Evolutionary conservation across 352 stramenopile genomes (phyloP), one percentile per base, ranked within the genome.

Genomic region (Pythium aristosporum): DNA sequence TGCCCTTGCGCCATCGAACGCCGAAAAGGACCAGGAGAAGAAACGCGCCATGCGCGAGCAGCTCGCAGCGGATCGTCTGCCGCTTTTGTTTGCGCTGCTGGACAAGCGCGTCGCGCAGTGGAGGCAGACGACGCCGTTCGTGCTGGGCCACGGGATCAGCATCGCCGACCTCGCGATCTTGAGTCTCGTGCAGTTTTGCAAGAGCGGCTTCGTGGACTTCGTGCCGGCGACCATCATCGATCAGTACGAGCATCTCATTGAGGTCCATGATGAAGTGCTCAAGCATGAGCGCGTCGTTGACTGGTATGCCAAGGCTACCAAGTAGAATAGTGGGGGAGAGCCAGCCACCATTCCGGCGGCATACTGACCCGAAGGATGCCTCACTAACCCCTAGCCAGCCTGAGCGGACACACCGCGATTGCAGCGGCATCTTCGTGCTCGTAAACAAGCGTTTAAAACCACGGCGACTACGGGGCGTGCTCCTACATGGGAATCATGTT

Each of bases 121-220:
- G 50, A 61, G 46, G 30, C 61, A 72, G 13, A 13, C 43, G 6
- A 11, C 51, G 41, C 2, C 32, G n/a, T 74, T 77, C 52, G 59
- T 68, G 6, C 63, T 81, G 20, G 68, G 70, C 13, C 52, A 70
- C 36, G 46, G 63, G 9, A 43, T 88, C 12, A 86, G 77, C 2
- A 48, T 86, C 5, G 79, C 77, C 0, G 81, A 90, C 36, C 58
- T 91, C 4, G 77, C 71, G 7, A 70, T 91, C 34, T 77, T 79
- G 39, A 61, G 67, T 20, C 51, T 84, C 9, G n/a, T 86, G 44
- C 62, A 72, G 50, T 72, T 72, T 11, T 67, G 85, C 30, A 73
- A 73, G 46, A 80, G 61, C 41, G 68, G 71, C 15, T 53, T 63
- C 1, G 44, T 63, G 1, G 52, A 60, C 36, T 76, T 71, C 32